Evolutionary conservation across 176 grass and related monocot genomes (phyloP), one percentile per base, ranked within the genome.

Genomic region (Pharus latifolius): DNA sequence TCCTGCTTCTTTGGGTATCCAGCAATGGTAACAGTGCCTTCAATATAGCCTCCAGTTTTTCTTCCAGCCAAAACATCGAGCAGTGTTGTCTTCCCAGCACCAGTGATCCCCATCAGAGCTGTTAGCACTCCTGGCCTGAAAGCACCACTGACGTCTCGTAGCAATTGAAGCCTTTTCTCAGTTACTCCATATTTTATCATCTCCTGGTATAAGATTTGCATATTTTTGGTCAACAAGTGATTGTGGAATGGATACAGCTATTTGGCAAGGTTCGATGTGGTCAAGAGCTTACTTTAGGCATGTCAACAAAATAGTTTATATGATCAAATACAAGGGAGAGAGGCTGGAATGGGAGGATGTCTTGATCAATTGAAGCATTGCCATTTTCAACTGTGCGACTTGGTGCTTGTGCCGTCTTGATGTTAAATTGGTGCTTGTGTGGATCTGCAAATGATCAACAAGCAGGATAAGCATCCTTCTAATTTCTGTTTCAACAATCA

Each of bases 11-110:
- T 97, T 60, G 78, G 89, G 69, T 87, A 85, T 32, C 94, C 89
- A 62, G 70, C 76, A 85, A 97, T 92, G 38, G 46, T 92, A 64
- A 92, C 56, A 31, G 74, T 67, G 17, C 94, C 89, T 80, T 97
- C 81, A 54, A 90, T 92, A 59, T 74, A 84, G 16, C 86, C 94
- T 73, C 78, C 83, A 53, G 94, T 97, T 92, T 97, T 97, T 65
- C 94, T 90, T 83, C 94, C 94, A 70, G 84, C 86, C 67, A 92
- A 90, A 68, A 97, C 89, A 75, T 92, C 94, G 3, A 97, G 78
- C 61, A 97, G 31, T 75, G 94, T 97, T 72, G 94, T 97, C 73
- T 97, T 97, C 42, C 94, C 94, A 63, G 94, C 94, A 44, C 94
- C 94, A 42, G 94, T 97, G 49, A 97, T 65, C 26, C 94, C 94